Evolutionary conservation across 257 asterid genomes (phyloP), one percentile per base, ranked within the genome.

Genomic region (Anisodus tanguticus): DNA sequence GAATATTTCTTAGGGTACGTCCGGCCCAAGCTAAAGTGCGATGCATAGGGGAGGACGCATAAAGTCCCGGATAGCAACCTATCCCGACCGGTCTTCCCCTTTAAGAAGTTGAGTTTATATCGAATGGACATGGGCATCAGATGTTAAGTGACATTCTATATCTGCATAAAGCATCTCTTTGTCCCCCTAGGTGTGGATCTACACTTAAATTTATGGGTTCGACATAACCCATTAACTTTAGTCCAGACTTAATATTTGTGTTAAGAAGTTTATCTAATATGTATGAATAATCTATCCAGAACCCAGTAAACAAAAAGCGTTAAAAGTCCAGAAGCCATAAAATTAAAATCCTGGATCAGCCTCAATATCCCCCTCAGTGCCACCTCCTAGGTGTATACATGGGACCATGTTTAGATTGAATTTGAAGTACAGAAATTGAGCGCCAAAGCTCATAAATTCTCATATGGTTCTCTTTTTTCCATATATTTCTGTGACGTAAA

Each of bases 351-450:
- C 35, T 31, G 1, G 35, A 31, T 31, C 35, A 31, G 35, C 35
- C 35, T 31, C 35, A 31, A 31, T 31, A 1, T 67, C 49, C 49
- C 22, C 17, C 71, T 69, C 78, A 69, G 13, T 69, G 31, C 54
- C 55, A 69, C 54, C 53, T 17, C 8, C 55, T 41, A 39, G 26
- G 10, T 69, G 78, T 69, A 17, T 69, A 41, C 35, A 16, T 4
- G 35, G 78, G 78, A 69, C 78, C 31, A 71, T 43, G 57, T 71
- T 19, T 19, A 71, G 16, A 71, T 71, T 17, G 35, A 70, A 70
- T 8, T 39, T 41, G 0, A 70, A 70, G 78, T 70, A 70, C 1
- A 8, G 54, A 70, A 9, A 31, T 31, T 31, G 54, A 17, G 54
- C 54, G 0, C 54, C 5, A 15, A 70, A 16, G 54, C 78, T 31